A percentile compares a stretch with the other conserved stretches of the same genome.
Evolutionary conservation across 148 eudicot species (phyloP).

Genomic region (Vaccinium vitisidaea): DNA sequence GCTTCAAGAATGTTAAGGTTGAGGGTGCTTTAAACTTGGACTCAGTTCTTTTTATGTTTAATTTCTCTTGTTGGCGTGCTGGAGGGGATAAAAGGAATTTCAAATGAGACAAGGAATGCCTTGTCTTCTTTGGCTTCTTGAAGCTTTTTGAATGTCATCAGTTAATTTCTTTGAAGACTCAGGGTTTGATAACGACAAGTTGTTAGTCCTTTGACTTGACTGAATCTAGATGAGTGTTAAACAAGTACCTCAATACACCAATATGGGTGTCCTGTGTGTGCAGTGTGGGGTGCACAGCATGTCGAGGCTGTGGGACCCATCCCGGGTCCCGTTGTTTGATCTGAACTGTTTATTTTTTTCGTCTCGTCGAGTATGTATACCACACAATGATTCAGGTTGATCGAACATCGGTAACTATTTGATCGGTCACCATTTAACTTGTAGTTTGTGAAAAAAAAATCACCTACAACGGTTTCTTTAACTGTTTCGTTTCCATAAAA

Average conservation of each 20-base stretch:
- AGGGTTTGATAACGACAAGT: not conserved
- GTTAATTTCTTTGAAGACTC: not conserved
- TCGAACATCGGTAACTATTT: no score
- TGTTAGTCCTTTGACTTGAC: not conserved
- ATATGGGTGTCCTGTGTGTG: no score
- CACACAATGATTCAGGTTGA: no score
- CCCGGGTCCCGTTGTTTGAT: no score
- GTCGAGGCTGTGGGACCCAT: no score
- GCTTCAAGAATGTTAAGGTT: not conserved
- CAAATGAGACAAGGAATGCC: not conserved
- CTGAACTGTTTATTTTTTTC: no score
- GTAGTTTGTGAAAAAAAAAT: no score
- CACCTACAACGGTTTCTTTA: no score
- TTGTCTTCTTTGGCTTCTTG: conserved; percentile 12
- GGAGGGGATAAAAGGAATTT: not conserved
- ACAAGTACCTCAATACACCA: not conserved
- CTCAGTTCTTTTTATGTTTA: not conserved
- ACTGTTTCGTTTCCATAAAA: no score
- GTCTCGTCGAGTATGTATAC: no score
- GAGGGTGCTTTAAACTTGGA: not conserved
- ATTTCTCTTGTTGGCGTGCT: not conserved
- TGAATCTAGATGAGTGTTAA: not conserved
- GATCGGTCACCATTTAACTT: no score
- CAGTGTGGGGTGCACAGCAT: no score
- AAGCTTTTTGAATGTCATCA: not conserved